A percentile compares a stretch with the other conserved stretches of the same genome.
Evolutionary conservation across 768 basidiomycete genomes (phyloP).

Genomic region (Tephrocybe sp.): DNA sequence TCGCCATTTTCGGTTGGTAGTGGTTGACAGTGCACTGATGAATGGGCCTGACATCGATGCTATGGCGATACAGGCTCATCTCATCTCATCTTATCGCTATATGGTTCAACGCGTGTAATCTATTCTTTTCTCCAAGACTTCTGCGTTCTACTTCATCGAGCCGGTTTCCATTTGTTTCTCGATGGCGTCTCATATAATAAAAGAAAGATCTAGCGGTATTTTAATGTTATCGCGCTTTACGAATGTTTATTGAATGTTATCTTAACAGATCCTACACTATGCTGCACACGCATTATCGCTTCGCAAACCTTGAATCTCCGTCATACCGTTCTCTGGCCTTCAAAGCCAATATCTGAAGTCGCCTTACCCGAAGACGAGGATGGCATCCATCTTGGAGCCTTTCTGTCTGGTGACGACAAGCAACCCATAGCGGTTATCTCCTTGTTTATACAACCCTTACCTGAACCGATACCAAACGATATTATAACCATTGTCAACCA

Average conservation of each 20-base stretch:
- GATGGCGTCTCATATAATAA: too few relatives aligned
- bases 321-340: slow-evolving; percentile 57
- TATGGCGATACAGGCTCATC: slow-evolving; percentile 19
- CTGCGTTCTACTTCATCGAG: too few relatives aligned
- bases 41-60: slow-evolving; percentile 29
- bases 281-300: slow-evolving; percentile 27
- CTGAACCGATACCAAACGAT: slow-evolving; percentile 25
- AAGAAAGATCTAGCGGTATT: too few relatives aligned
- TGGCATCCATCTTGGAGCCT: slow-evolving; percentile 55
- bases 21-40: slow-evolving; percentile 5
- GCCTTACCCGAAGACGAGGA: slow-evolving; percentile 47
- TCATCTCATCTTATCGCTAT: slow-evolving; percentile 16
- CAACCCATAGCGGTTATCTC: slow-evolving; percentile 51
- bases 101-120: too few relatives aligned
- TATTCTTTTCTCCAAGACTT: too few relatives aligned
- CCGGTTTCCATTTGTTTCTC: too few relatives aligned
- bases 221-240: too few relatives aligned
- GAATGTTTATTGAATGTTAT: too few relatives aligned
- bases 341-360: slow-evolving; percentile 43
- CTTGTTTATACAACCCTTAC: slow-evolving; percentile 39
- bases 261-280: too few relatives aligned
- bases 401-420: slow-evolving; percentile 28
- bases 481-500: not conserved
- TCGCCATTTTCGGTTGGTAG: slow-evolving; percentile 24
- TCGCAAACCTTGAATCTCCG: slow-evolving; percentile 45